These are phyloP conservation scores for Mimosa bimucronata DNA, from an alignment of 306 rosid species.

Conservation along the genomic window DNA sequence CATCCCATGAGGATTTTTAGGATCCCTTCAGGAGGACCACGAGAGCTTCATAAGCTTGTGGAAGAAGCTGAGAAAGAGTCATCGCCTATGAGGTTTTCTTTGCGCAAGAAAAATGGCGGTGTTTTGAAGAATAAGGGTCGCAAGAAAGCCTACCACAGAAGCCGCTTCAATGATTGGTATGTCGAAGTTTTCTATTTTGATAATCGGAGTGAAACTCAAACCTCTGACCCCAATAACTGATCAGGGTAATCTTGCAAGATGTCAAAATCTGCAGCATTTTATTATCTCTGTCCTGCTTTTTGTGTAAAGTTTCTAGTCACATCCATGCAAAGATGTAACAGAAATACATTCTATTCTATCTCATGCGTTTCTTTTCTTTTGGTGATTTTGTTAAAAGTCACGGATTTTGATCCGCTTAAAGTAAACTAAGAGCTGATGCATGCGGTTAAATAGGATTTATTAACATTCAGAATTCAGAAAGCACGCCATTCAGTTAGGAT, in stretches of 20 bases:
- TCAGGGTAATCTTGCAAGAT: not conserved
- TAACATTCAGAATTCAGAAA: no score
- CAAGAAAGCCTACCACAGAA: slow-evolving; percentile 44
- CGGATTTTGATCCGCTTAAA: not conserved
- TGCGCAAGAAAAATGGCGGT: slow-evolving; percentile 26
- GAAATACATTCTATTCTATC: not conserved
- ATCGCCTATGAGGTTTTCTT: not conserved
- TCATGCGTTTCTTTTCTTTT: not conserved
- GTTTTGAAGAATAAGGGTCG: slow-evolving; percentile 25
- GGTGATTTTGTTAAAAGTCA: not conserved
- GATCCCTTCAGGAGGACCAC: slow-evolving; percentile 50
- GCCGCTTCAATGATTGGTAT: slow-evolving; percentile 52
- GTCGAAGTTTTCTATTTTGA: slow-evolving; percentile 40
- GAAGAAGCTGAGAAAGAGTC: slow-evolving; percentile 43
- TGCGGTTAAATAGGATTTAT: not conserved
- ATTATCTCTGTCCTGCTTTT: not conserved
- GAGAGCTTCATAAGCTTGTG: slow-evolving; percentile 41
- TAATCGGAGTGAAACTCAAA: not conserved
- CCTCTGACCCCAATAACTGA: not conserved
- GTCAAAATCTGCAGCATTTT: not conserved
- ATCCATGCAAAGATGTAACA: not conserved
- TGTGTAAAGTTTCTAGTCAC: not conserved
- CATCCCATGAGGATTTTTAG: slow-evolving; percentile 55
- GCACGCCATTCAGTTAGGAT: not conserved
- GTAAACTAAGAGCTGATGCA: not conserved